Conservation (phyloP, 306 rosid genomes). For the Aeschynomene evenia region DNA sequence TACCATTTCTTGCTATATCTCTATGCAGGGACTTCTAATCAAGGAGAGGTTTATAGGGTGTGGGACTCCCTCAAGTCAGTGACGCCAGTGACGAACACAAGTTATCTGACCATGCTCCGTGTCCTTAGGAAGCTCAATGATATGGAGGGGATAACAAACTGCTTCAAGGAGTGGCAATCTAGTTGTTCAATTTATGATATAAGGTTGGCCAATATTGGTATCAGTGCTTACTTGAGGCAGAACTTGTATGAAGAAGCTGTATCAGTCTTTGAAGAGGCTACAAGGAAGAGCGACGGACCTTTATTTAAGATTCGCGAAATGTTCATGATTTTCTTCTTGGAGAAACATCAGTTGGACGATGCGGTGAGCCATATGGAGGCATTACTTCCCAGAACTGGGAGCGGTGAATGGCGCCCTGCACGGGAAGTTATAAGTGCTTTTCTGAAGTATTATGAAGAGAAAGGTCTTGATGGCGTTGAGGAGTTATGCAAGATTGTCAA, state of each 20-base stretch:
- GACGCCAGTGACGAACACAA: conserved; percentile 46
- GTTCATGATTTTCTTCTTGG: conserved; percentile 60
- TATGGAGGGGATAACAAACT: conserved; percentile 50
- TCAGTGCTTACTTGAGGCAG: conserved; percentile 58
- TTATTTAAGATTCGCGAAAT: conserved; percentile 52
- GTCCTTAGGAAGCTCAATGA: conserved; percentile 66
- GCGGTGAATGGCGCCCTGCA: conserved; percentile 47
- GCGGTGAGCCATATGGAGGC: conserved; percentile 61
- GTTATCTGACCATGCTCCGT: conserved; percentile 73
- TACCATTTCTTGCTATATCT: conserved; percentile 68
- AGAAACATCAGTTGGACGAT: conserved; percentile 38
- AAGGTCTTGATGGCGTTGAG: conserved; percentile 56
- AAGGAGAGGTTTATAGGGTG: conserved; percentile 55
- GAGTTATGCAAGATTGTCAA: conserved; percentile 58
- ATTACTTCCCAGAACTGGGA: conserved; percentile 42
- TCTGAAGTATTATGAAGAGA: conserved; percentile 62
- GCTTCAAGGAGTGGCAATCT: conserved; percentile 78
- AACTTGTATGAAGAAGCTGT: conserved; percentile 62
- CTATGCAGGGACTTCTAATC: conserved; percentile 66
- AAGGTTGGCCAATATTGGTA: conserved; percentile 46
- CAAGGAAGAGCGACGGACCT: conserved; percentile 49
- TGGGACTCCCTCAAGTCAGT: conserved; percentile 60
- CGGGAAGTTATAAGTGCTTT: conserved; percentile 44
- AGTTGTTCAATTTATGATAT: conserved; percentile 46
- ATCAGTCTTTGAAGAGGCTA: conserved; percentile 48